These are phyloP conservation scores for Solanum etuberosum DNA, from an alignment of 257 asterid genomes.

Conservation along the genomic window DNA sequence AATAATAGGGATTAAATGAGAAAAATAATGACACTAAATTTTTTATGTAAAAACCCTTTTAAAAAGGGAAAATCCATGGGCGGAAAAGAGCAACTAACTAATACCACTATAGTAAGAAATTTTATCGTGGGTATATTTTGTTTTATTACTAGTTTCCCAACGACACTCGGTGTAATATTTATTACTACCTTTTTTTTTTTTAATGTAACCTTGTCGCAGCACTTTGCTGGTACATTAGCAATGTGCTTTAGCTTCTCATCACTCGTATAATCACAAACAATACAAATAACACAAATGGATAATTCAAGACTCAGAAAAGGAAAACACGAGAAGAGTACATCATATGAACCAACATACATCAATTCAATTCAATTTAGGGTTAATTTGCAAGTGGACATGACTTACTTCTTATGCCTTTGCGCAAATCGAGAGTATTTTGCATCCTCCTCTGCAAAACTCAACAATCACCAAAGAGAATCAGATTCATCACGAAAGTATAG, in stretches of 20 bases:
- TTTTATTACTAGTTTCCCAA: neutral
- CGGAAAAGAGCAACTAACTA: neutral
- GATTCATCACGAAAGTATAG: neutral
- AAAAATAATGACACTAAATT: neutral
- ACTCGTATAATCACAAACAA: neutral
- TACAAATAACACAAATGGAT: neutral
- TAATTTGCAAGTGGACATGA: neutral
- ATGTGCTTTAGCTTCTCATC: neutral
- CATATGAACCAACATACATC: neutral
- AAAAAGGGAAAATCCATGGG: neutral
- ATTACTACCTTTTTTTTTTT: neutral
- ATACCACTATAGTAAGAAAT: neutral
- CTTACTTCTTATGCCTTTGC: conserved; percentile 22
- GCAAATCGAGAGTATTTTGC: conserved; percentile 17
- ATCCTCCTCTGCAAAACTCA: conserved; percentile 16
- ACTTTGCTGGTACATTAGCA: neutral
- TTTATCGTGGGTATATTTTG: neutral
- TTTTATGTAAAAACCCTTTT: too few relatives aligned
- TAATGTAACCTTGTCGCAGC: neutral
- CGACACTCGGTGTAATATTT: neutral
- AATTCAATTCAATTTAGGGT: neutral
- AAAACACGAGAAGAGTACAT: neutral
- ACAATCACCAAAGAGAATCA: neutral
- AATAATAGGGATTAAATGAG: neutral
- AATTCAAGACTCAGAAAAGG: neutral